phyloP scores from a whole-genome alignment of 148 eudicot genomes.

The Nyssa sinensis region DNA sequence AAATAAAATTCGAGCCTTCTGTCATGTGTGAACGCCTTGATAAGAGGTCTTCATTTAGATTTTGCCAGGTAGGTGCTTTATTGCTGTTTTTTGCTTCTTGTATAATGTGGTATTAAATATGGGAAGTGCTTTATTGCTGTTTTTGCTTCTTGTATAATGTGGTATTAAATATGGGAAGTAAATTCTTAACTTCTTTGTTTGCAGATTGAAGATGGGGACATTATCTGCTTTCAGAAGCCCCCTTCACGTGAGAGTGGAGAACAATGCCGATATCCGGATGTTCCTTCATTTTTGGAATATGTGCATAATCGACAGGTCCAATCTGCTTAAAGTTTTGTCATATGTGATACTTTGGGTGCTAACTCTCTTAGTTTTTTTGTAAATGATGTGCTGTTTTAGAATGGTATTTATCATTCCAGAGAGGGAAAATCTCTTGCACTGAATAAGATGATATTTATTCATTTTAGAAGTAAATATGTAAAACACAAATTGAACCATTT shows the following conservation, averaged over 20 bases:
- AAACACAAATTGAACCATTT: too few relatives aligned
- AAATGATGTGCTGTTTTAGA: too few relatives aligned
- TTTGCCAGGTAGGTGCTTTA: slow-evolving; percentile 51
- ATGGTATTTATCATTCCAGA: too few relatives aligned
- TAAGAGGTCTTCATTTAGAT: slow-evolving; percentile 48
- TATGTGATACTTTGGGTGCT: neutral
- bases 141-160: neutral
- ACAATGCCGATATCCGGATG: slow-evolving; percentile 55
- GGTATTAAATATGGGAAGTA: neutral
- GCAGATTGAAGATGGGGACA: slow-evolving; percentile 93
- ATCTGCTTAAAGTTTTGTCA: neutral
- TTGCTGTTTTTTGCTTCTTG: neutral
- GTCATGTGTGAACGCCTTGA: slow-evolving; percentile 81
- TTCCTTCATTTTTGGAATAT: slow-evolving; percentile 74
- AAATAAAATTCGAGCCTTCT: slow-evolving; percentile 74
- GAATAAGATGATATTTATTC: too few relatives aligned
- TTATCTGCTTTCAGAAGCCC: slow-evolving; percentile 76
- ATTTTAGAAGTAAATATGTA: too few relatives aligned
- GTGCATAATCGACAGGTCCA: slow-evolving; percentile 85
- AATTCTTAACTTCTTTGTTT: slow-evolving; percentile 2
- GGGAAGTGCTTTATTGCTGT: neutral
- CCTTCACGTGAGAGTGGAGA: slow-evolving; percentile 42
- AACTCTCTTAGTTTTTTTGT: neutral
- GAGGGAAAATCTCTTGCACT: too few relatives aligned
- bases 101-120: neutral